Percentiles rank a stretch among this genome's conserved stretches.
These are phyloP conservation scores for Oryza australiensis DNA, from an alignment of 176 grass and related monocot species.

Conservation along the genomic window DNA sequence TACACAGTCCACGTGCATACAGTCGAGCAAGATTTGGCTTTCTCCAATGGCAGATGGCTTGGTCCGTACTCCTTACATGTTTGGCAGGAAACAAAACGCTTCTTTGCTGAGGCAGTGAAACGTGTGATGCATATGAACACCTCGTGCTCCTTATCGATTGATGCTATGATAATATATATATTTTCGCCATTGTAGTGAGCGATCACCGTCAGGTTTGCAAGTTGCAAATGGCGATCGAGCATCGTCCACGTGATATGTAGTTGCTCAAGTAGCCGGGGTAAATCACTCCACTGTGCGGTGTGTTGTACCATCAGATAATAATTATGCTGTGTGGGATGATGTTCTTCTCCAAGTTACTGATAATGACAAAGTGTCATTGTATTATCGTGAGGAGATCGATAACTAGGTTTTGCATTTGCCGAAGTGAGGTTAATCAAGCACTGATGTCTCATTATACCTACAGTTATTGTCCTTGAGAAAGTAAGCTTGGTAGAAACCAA, in stretches of 20 bases:
- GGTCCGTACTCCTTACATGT: no score
- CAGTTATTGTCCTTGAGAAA: background rate
- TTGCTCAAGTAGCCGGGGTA: background rate
- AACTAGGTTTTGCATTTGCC: background rate
- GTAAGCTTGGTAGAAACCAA: background rate
- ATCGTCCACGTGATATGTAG: background rate
- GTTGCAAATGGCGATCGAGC: background rate
- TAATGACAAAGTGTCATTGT: background rate
- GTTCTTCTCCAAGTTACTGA: background rate
- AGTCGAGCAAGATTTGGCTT: no score
- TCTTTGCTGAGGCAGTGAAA: no score
- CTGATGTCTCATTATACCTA: background rate
- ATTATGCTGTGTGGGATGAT: background rate
- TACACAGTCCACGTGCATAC: no score
- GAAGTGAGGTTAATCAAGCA: background rate
- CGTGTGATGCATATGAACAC: no score
- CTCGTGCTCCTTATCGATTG: no score
- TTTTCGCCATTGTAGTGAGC: background rate
- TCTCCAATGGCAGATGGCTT: no score
- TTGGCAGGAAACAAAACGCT: no score
- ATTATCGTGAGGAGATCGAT: background rate
- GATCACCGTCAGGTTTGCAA: background rate
- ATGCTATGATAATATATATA: no score
- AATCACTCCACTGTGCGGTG: background rate
- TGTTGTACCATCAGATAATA: no score